Base-by-base conservation (phyloP, 1,139 yeast species). In the Pneumocystis murina region DNA sequence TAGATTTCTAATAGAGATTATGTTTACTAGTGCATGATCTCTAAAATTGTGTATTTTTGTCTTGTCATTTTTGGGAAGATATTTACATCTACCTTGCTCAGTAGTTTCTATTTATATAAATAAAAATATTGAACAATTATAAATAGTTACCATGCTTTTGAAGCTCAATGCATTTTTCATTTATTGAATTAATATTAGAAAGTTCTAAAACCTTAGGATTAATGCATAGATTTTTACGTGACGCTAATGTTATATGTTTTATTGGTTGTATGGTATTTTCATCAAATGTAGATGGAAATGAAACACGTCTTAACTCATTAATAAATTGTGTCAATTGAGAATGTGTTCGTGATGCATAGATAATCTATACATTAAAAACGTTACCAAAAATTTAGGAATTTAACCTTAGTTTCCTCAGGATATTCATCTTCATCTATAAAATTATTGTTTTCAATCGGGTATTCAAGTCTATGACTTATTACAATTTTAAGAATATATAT, bases 291-390 rank as follows among this genome's bases (percentile, higher is more conserved):
- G 95, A 80, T 0, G 87, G 85, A 67, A 89, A 86, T 0, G 74
- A 67, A 0, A 95, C 83, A 43, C 86, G 71, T 55, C 78, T 74
- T 61, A 91, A 74, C 69, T 92, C 97, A 30, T 83, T 81, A 0
- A 91, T 82, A 71, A 91, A 87, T 70, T 91, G 98, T 61, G 79
- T 79, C 64, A 91, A 75, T 71, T 91, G 98, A 0, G 97, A 88
- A 71, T 91, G 97, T 0, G 98, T 91, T 72, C 98, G 77, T 0
- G 97, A 89, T 0, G 95, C 80, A 71, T 84, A 90, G 68, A 75
- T 82, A 1, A 85, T 79, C 68, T 48, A 30, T 20, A 12, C 28
- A 24, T 14, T 33, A 20, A 39, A 43, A 28, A 38, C 6, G 59
- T 33, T 33, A 28, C 8, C 10, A 57, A 57, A 40, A 62, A 4